phyloP scores from a whole-genome alignment of 768 basidiomycete genomes.

The Pulveroboletus ravenelii region DNA sequence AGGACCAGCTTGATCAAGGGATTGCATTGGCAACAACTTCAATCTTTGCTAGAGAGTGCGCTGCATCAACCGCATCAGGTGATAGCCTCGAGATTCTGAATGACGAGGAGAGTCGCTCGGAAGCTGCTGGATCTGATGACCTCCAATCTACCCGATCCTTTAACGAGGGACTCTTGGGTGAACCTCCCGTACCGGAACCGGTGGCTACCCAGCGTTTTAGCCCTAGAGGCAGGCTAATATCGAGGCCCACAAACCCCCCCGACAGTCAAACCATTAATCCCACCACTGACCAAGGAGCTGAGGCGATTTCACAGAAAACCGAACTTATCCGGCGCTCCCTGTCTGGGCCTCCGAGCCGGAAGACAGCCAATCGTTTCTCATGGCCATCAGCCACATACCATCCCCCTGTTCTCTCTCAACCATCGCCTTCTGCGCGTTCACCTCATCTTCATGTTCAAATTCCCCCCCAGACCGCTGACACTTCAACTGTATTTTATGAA shows the following conservation, averaged over 20 bases:
- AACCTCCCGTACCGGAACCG: slow-evolving; percentile 9
- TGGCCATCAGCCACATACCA: slow-evolving; percentile 41
- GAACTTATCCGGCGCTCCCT: slow-evolving; percentile 41
- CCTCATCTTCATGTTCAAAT: slow-evolving; percentile 28
- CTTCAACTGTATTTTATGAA: slow-evolving; percentile 67
- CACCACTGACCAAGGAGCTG: slow-evolving; percentile 4
- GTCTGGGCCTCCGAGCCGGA: slow-evolving; percentile 39
- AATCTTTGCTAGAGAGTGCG: slow-evolving; percentile 53
- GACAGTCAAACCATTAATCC: slow-evolving; percentile 3
- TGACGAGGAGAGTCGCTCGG: slow-evolving; percentile 61
- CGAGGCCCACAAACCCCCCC: slow-evolving; percentile 9
- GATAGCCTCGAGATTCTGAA: slow-evolving; percentile 57
- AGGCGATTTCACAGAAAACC: slow-evolving; percentile 28
- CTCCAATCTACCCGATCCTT: slow-evolving; percentile 64
- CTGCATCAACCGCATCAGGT: slow-evolving; percentile 49
- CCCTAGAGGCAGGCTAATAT: slow-evolving; percentile 26
- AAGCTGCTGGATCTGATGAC: slow-evolving; percentile 62
- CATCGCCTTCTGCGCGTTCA: slow-evolving; percentile 31
- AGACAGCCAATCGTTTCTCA: slow-evolving; percentile 34
- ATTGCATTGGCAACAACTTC: slow-evolving; percentile 67
- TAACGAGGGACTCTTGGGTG: slow-evolving; percentile 43
- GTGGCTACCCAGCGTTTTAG: slow-evolving; percentile 5
- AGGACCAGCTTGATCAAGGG: slow-evolving; percentile 59
- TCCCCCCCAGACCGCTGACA: slow-evolving; percentile 33
- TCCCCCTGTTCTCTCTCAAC: slow-evolving; percentile 48